These are phyloP conservation scores for Thozetella sp. DNA, from an alignment of 495 filamentous ascomycete species.

Conservation along the genomic window DNA sequence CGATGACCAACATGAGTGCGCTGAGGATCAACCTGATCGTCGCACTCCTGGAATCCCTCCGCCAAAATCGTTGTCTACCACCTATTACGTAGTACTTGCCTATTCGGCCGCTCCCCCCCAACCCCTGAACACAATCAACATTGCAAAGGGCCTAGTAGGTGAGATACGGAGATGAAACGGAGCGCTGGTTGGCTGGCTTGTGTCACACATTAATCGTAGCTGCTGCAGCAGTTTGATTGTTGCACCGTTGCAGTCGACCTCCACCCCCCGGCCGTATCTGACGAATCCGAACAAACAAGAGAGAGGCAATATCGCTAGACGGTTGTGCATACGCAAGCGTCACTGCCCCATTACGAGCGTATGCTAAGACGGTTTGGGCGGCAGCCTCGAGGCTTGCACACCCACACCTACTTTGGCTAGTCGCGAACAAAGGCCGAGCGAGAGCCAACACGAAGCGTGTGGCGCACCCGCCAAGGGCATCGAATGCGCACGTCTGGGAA, in stretches of 20 bases:
- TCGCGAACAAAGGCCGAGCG: too few relatives aligned
- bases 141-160: background rate
- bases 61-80: too few relatives aligned
- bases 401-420: background rate
- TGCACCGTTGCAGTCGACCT: too few relatives aligned
- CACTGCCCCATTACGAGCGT: background rate
- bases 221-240: too few relatives aligned
- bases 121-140: too few relatives aligned
- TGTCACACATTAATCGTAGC: background rate
- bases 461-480: background rate
- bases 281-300: too few relatives aligned
- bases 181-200: background rate
- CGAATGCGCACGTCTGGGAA: background rate
- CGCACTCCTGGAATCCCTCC: background rate
- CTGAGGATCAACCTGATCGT: background rate
- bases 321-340: background rate
- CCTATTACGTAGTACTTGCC: too few relatives aligned
- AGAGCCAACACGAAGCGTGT: background rate
- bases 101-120: too few relatives aligned
- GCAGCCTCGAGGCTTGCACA: background rate
- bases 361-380: constrained; percentile 1
- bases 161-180: background rate
- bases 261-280: too few relatives aligned
- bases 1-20: background rate
- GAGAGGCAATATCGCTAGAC: background rate